Evolutionary conservation across 345 rosid species (phyloP).

Genomic region (Alliaria petiolata): DNA sequence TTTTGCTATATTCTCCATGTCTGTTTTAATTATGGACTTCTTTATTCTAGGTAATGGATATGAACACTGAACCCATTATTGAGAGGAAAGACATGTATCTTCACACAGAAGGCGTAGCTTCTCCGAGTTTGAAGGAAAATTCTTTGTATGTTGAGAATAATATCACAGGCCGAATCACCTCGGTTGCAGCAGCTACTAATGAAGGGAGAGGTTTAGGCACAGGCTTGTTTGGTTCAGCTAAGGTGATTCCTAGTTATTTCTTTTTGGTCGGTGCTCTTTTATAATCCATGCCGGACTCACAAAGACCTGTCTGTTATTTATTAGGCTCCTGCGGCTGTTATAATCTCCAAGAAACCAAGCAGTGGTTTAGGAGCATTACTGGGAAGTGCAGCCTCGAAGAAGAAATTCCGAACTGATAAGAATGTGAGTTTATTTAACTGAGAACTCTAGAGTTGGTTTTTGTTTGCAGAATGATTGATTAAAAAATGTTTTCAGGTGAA

Average conservation of each 20-base stretch:
- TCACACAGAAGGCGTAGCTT: slow-evolving; percentile 31
- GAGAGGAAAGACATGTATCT: slow-evolving; percentile 21
- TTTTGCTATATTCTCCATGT: background rate
- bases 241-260: slow-evolving; percentile 27
- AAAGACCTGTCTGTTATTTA: slow-evolving; percentile 5
- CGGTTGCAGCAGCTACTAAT: slow-evolving; percentile 21
- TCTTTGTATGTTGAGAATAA: slow-evolving; percentile 25
- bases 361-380: slow-evolving; percentile 74
- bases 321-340: slow-evolving; percentile 57
- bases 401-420: slow-evolving; percentile 40
- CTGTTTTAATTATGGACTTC: background rate
- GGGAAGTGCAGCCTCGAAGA: slow-evolving; percentile 44
- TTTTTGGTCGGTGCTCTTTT: background rate
- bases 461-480: background rate
- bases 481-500: slow-evolving; percentile 39
- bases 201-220: slow-evolving; percentile 20
- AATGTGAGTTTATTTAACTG: slow-evolving; percentile 37
- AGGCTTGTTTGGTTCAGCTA: slow-evolving; percentile 32
- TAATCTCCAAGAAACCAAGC: slow-evolving; percentile 58
- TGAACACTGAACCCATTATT: slow-evolving; percentile 21
- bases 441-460: background rate
- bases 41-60: slow-evolving; percentile 44
- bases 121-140: slow-evolving; percentile 24
- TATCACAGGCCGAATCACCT: background rate
- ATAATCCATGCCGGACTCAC: slow-evolving; percentile 2